Percentiles rank a stretch among this genome's conserved stretches.
Evolutionary conservation across 768 basidiomycete species (phyloP).

Genomic region (Suillus lakei): DNA sequence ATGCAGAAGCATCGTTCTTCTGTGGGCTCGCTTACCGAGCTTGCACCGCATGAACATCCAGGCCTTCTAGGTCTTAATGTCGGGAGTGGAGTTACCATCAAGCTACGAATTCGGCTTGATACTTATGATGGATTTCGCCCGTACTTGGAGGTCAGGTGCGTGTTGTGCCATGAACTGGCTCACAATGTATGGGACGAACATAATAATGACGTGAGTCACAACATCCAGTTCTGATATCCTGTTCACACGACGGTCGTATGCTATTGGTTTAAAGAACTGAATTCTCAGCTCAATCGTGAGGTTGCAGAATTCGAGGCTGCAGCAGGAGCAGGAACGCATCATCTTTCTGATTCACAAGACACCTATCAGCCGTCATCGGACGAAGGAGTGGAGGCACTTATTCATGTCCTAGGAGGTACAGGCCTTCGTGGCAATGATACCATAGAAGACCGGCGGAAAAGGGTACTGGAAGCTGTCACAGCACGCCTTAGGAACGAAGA

Average conservation of each 20-base stretch:
- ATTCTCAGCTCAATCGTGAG: slow-evolving; percentile 75
- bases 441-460: slow-evolving; percentile 58
- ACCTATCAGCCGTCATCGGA: slow-evolving; percentile 58
- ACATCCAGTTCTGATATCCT: neutral
- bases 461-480: slow-evolving; percentile 64
- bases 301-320: slow-evolving; percentile 70
- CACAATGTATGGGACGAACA: slow-evolving; percentile 80
- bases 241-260: neutral
- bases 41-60: slow-evolving; percentile 81
- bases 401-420: slow-evolving; percentile 60
- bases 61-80: slow-evolving; percentile 71
- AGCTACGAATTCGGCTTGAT: slow-evolving; percentile 71
- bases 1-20: slow-evolving; percentile 74
- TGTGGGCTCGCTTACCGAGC: slow-evolving; percentile 73
- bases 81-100: slow-evolving; percentile 64
- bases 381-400: slow-evolving; percentile 58
- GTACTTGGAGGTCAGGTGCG: slow-evolving; percentile 66
- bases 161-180: slow-evolving; percentile 77
- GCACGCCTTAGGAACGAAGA: slow-evolving; percentile 62
- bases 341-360: slow-evolving; percentile 42
- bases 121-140: slow-evolving; percentile 72
- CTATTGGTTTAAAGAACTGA: slow-evolving; percentile 71
- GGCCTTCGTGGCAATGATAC: slow-evolving; percentile 44
- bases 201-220: slow-evolving; percentile 63
- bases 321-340: slow-evolving; percentile 55